phyloP scores from a whole-genome alignment of 2,329 filamentous ascomycete species.

The Neoascochyta sp. region DNA sequence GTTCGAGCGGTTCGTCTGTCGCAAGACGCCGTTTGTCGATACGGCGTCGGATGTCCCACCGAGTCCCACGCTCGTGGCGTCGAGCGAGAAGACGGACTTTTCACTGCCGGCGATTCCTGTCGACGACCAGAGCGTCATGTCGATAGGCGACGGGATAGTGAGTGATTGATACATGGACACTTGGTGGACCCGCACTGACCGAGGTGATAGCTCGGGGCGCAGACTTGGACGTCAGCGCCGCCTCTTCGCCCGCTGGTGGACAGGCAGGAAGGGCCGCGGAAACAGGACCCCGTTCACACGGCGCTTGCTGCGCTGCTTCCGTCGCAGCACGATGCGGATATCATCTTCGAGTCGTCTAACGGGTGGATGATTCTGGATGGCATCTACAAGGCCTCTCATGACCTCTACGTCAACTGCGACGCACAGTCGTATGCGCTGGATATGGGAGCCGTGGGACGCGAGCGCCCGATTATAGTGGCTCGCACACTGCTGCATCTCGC shows the following conservation, averaged over 20 bases:
- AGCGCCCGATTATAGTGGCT: constrained; percentile 30
- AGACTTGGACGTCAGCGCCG: constrained; percentile 32
- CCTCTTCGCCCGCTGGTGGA: constrained; percentile 23
- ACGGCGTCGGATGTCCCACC: constrained; percentile 8
- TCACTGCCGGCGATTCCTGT: constrained; percentile 17
- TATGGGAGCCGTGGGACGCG: constrained; percentile 28
- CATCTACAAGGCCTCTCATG: constrained; percentile 27
- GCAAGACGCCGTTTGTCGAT: constrained; percentile 18
- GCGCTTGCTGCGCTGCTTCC: constrained; percentile 28
- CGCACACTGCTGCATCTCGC: constrained; percentile 36
- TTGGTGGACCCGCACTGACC: no score
- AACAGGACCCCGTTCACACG: constrained; percentile 18
- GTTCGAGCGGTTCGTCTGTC: constrained; percentile 36
- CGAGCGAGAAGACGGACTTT: constrained; percentile 19
- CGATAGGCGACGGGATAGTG: constrained; percentile 31
- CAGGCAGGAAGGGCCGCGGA: constrained; percentile 7
- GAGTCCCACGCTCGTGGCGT: constrained; percentile 20
- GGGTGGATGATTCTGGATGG: constrained; percentile 34
- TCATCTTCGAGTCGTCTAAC: constrained; percentile 37
- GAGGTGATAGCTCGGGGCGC: constrained; percentile 27
- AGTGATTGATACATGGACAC: no score
- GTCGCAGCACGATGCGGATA: constrained; percentile 35
- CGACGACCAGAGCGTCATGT: constrained; percentile 25
- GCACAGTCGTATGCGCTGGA: constrained; percentile 31
- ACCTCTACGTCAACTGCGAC: constrained; percentile 32